Base-by-base conservation (phyloP, 2,329 filamentous ascomycete species). In the Pseudogymnoascus sp. region DNA sequence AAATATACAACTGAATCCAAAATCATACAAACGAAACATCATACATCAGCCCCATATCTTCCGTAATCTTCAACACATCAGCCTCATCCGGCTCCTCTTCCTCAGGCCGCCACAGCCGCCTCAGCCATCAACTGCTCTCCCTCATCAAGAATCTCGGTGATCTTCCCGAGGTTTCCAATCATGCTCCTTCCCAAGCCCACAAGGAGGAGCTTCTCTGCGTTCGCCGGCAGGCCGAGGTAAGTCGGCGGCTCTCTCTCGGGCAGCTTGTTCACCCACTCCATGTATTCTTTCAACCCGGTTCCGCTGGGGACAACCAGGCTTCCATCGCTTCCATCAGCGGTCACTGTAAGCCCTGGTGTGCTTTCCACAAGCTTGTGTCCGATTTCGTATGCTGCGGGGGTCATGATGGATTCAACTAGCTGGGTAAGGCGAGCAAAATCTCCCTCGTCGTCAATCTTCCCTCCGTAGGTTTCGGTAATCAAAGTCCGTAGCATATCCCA, bases 191-290 rank as follows among this genome's bases (percentile, higher is more conserved):
- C 96, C 71, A 96, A 87, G 2, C 91, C 93, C 13, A 96, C 90
- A 33, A 99, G 82, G 70, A 99, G 77, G 73, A 99, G 75, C 78
- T 97, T 99, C 85, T 99, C 95, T 19, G 95, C 95, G 74, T 99
- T 97, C 28, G 91, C 91, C 36, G 95, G 95, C 69, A 99, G 77
- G 21, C 95, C 96, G 15, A 99, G 82, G 74, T 96, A 99, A 0
- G 92, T 96, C 4, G 95, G 95, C 28, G 96, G 96, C 76, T 99
- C 95, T 71, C 95, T 87, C 81, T 99, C 95, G 0, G 95, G 95
- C 66, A 99, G 80, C 65, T 85, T 86, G 71, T 96, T 90, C 66
- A 99, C 91, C 96, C 96, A 99, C 38, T 83, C 82, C 76, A 89
- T 87, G 74, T 97, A 97, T 71, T 96, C 91, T 67, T 87, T 85